Base-by-base conservation (phyloP, 1,139 yeast species). In the Yarrowia galli region DNA sequence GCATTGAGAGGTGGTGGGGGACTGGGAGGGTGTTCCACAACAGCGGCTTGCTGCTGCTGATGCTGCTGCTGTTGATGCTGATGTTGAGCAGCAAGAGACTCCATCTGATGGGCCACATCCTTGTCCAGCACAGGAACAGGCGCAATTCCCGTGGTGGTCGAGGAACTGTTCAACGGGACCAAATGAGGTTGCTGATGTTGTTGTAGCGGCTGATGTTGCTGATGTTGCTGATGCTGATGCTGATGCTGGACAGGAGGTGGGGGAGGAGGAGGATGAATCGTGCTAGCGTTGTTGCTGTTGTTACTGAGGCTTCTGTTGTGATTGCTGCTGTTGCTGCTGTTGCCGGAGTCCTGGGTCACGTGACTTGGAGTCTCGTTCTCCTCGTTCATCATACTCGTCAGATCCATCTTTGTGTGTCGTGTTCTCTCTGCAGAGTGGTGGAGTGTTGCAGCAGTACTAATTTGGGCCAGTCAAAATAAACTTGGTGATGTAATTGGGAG, bases 301-400 rank as follows among this genome's bases (percentile, higher is more conserved):
- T n/a, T 38, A 18, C 13, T 38, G n/a, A n/a, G n/a, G 54, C 8
- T 18, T n/a, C 35, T 10, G 16, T 18, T 28, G 8, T 28, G 32
- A 28, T 28, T 38, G 18, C 20, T 38, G 20, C 18, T 38, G 43
- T 10, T 38, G 43, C 10, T 38, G 43, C 6, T n/a, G 38, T 7
- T 18, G 16, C 35, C 8, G n/a, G n/a, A n/a, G 6, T 42, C 45
- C 6, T 20, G 15, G 1, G 46, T 54, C 45, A 38, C 46, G 46
- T 40, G 46, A 40, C 42, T 20, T 25, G 61, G 36, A 40, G 48
- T 16, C 61, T 54, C 64, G 45, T 58, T 42, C 40, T 58, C 64
- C 64, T 58, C 64, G 64, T 58, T 58, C 64, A 58, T 58, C 64
- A 58, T 58, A 15, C 64, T 58, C 20, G 64, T 58, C 38, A 58